phyloP scores from a whole-genome alignment of 73 alveolate genomes.

The Paramecium biaurelia region DNA sequence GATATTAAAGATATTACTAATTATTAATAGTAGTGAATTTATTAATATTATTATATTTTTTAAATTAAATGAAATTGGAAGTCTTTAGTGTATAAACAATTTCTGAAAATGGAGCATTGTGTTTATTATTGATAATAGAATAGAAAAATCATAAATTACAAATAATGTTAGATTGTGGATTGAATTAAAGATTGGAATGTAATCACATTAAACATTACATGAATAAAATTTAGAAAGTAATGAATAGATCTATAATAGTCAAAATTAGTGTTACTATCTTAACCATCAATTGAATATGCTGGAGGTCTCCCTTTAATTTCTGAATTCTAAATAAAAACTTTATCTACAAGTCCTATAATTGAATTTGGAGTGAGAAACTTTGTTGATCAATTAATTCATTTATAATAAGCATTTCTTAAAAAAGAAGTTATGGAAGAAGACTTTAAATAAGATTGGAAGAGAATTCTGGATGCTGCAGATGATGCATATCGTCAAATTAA shows the following conservation, averaged over 20 bases:
- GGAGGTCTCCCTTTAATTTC: slow-evolving; percentile 36
- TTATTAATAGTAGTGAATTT: neutral
- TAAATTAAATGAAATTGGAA: slow-evolving; percentile 1
- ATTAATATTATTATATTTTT: neutral
- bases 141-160: neutral
- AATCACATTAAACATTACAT: slow-evolving; percentile 11
- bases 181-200: neutral
- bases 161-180: slow-evolving; percentile 44
- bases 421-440: neutral
- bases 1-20: neutral
- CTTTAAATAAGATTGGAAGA: slow-evolving; percentile 1
- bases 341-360: slow-evolving; percentile 19
- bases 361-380: slow-evolving; percentile 42
- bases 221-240: slow-evolving; percentile 46
- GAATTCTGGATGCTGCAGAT: neutral
- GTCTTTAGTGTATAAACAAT: slow-evolving; percentile 36
- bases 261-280: slow-evolving; percentile 7
- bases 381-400: neutral
- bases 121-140: slow-evolving; percentile 2
- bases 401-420: slow-evolving; percentile 15
- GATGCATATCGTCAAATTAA: neutral
- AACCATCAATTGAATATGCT: slow-evolving; percentile 10
- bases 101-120: slow-evolving; percentile 59
- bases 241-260: neutral
- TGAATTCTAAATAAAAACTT: neutral